phyloP scores from a whole-genome alignment of 2,329 filamentous ascomycete genomes.

The Saccharata proteae region DNA sequence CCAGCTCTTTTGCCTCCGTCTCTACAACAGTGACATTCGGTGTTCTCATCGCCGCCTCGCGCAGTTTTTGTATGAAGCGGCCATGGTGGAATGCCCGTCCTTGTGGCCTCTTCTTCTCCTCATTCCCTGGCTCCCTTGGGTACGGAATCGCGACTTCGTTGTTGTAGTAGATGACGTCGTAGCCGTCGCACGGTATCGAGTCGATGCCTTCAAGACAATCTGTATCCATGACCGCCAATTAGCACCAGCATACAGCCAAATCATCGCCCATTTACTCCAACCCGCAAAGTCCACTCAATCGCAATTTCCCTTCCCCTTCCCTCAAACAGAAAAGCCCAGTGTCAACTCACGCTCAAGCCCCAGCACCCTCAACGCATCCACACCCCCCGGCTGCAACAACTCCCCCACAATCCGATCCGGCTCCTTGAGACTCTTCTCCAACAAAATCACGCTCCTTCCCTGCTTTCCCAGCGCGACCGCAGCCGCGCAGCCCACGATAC shows the following conservation, averaged over 20 bases:
- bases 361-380: constrained; percentile 65
- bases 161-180: constrained; percentile 75
- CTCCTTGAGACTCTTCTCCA: constrained; percentile 82
- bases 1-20: constrained; percentile 66
- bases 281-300: too few relatives aligned
- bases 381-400: constrained; percentile 83
- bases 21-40: constrained; percentile 85
- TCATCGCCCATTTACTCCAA: too few relatives aligned
- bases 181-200: constrained; percentile 68
- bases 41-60: constrained; percentile 59
- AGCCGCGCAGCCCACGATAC: constrained; percentile 76
- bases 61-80: constrained; percentile 73
- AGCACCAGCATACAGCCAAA: background rate
- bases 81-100: constrained; percentile 89
- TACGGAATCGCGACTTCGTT: constrained; percentile 67
- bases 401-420: constrained; percentile 95
- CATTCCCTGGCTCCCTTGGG: constrained; percentile 45
- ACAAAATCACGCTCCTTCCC: constrained; percentile 77
- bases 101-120: constrained; percentile 42
- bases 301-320: too few relatives aligned
- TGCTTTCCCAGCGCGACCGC: constrained; percentile 78
- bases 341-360: constrained; percentile 48
- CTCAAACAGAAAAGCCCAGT: background rate
- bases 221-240: too few relatives aligned
- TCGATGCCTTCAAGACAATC: constrained; percentile 86